Conservation (phyloP, 2,329 filamentous ascomycete species). For the Thelonectria olida region DNA sequence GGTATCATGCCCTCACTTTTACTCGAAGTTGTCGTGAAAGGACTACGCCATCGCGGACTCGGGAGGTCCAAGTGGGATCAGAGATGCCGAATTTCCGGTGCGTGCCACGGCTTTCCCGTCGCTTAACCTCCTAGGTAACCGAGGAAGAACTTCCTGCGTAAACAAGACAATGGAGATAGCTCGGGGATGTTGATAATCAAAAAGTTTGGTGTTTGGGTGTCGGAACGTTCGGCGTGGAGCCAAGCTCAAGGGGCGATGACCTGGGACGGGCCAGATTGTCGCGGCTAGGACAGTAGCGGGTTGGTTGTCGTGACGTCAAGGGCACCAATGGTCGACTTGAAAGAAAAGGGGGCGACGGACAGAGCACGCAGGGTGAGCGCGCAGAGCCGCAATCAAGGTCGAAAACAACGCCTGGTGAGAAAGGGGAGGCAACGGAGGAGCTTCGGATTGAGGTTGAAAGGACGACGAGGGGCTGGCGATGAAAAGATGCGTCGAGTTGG, state of each 20-base stretch:
- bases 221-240: conserved; percentile 31
- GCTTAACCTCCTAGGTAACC: conserved; percentile 17
- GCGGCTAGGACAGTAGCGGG: conserved; percentile 10
- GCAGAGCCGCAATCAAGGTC: neutral
- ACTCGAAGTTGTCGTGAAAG: conserved; percentile 27
- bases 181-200: conserved; percentile 2
- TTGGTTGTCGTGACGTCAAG: conserved; percentile 38
- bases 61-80: conserved; percentile 17
- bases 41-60: conserved; percentile 38
- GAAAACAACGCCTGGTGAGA: neutral
- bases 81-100: conserved; percentile 34
- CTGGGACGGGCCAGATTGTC: conserved; percentile 13
- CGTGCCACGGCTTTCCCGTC: conserved; percentile 22
- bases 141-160: neutral
- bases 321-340: conserved; percentile 4
- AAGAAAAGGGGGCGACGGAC: conserved; percentile 9
- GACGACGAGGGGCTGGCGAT: conserved; percentile 7
- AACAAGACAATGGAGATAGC: conserved; percentile 12
- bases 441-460: neutral
- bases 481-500: conserved; percentile 22
- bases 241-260: conserved; percentile 21
- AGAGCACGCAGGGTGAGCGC: conserved; percentile 1
- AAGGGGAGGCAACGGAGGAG: neutral
- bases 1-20: conserved; percentile 41
- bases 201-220: neutral